Evolutionary conservation across 331 rosid species (phyloP).

Genomic region (Acacia pycnantha): DNA sequence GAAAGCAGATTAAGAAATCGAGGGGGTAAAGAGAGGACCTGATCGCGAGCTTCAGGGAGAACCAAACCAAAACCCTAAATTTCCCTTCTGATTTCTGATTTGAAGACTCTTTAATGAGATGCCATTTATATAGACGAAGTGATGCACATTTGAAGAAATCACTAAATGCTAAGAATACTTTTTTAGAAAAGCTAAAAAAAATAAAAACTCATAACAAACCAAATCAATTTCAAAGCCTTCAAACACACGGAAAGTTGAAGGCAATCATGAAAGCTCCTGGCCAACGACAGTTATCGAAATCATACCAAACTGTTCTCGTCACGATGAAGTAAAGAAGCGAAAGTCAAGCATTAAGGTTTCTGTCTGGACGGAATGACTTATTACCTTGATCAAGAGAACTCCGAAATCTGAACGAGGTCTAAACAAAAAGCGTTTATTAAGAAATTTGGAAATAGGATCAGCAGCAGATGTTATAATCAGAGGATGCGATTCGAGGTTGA

Average conservation of each 20-base stretch:
- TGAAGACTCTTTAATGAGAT: slow-evolving; percentile 30
- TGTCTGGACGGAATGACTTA: not conserved
- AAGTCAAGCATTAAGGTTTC: slow-evolving; percentile 1
- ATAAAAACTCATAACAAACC: not conserved
- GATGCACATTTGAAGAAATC: slow-evolving; percentile 28
- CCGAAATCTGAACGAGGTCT: not conserved
- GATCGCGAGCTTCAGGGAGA: slow-evolving; percentile 28
- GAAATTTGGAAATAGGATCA: not conserved
- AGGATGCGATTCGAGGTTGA: not conserved
- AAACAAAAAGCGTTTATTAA: not conserved
- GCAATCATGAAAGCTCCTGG: slow-evolving; percentile 44
- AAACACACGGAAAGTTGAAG: slow-evolving; percentile 55
- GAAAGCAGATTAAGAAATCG: not conserved
- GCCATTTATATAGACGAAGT: slow-evolving; percentile 39
- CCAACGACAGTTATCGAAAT: slow-evolving; percentile 43
- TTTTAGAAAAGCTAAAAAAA: not conserved
- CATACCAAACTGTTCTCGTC: slow-evolving; percentile 39
- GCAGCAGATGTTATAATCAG: not conserved
- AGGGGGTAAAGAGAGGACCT: slow-evolving; percentile 10
- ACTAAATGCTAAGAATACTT: slow-evolving; percentile 25
- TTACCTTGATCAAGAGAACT: slow-evolving; percentile 26
- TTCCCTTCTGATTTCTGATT: slow-evolving; percentile 42
- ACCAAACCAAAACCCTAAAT: slow-evolving; percentile 40
- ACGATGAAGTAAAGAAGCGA: not conserved
- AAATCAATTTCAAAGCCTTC: slow-evolving; percentile 39